These are phyloP conservation scores for Jimgerdemannia lactiflua DNA, from an alignment of 192 early-diverging fungal species.

Conservation along the genomic window DNA sequence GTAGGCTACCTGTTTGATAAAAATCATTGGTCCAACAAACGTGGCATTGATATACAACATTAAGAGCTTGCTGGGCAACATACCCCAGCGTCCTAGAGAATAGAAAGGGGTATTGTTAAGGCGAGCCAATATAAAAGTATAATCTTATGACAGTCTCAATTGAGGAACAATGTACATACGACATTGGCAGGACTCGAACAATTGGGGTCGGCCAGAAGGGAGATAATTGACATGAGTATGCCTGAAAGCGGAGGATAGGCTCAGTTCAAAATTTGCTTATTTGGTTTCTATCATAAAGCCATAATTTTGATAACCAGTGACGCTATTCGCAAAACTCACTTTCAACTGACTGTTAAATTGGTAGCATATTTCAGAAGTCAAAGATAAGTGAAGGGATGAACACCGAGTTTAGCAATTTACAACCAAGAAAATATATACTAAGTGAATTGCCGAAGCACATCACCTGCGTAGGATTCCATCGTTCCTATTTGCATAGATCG, in stretches of 20 bases:
- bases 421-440: too few species aligned
- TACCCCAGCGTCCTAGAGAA: constrained; percentile 42
- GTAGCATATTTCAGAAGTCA: too few species aligned
- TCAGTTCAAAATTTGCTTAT: too few species aligned
- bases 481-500: constrained; percentile 36
- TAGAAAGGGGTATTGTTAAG: too few species aligned
- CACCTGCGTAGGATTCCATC: constrained; percentile 81
- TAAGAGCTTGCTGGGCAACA: neutral
- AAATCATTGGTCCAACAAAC: neutral
- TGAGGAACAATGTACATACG: constrained; percentile 8
- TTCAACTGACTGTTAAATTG: constrained; percentile 29
- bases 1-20: constrained; percentile 33
- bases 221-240: constrained; percentile 46
- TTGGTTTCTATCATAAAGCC: too few species aligned
- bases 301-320: too few species aligned
- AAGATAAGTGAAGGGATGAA: too few species aligned
- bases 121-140: neutral
- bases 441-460: neutral
- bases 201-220: constrained; percentile 43
- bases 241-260: constrained; percentile 17
- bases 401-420: too few species aligned
- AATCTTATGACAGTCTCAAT: neutral
- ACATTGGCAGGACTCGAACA: constrained; percentile 54
- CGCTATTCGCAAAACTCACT: constrained; percentile 17
- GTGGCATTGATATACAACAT: too few species aligned